Evolutionary conservation across 305 asterid genomes (phyloP).

Genomic region (Fraxinus greggii): DNA sequence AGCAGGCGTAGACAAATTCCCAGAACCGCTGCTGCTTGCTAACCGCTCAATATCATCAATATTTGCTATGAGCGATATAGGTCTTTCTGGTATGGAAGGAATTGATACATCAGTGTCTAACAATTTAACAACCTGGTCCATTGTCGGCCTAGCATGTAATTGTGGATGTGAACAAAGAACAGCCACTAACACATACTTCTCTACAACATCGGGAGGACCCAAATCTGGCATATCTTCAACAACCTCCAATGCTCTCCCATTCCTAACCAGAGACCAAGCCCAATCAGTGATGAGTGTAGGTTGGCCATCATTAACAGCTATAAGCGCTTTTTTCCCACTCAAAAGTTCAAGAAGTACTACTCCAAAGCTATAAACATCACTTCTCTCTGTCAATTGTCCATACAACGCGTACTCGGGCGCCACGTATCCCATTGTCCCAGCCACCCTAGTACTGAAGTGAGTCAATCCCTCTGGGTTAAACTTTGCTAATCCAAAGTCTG

Average conservation of each 20-base stretch:
- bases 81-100: constrained; percentile 53
- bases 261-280: constrained; percentile 59
- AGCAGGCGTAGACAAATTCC: constrained; percentile 37
- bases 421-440: constrained; percentile 67
- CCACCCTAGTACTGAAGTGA: constrained; percentile 61
- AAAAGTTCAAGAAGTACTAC: constrained; percentile 58
- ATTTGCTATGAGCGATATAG: constrained; percentile 49
- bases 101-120: constrained; percentile 44
- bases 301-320: constrained; percentile 36
- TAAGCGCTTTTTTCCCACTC: constrained; percentile 57
- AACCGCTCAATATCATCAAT: constrained; percentile 55
- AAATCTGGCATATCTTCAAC: constrained; percentile 47
- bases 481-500: constrained; percentile 67
- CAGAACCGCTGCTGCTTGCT: constrained; percentile 49
- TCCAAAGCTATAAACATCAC: constrained; percentile 63
- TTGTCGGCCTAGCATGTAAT: constrained; percentile 54
- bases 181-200: constrained; percentile 55
- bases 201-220: constrained; percentile 44
- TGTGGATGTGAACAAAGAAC: constrained; percentile 65
- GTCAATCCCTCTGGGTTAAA: constrained; percentile 58
- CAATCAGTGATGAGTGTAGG: constrained; percentile 49
- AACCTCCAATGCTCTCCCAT: constrained; percentile 44
- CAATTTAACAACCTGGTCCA: constrained; percentile 62
- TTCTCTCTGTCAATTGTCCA: constrained; percentile 57
- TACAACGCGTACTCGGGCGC: constrained; percentile 66